Percentiles rank a stretch among this genome's conserved stretches.
Conservation (phyloP, 495 filamentous ascomycete genomes). For the Penicillium manginii region DNA sequence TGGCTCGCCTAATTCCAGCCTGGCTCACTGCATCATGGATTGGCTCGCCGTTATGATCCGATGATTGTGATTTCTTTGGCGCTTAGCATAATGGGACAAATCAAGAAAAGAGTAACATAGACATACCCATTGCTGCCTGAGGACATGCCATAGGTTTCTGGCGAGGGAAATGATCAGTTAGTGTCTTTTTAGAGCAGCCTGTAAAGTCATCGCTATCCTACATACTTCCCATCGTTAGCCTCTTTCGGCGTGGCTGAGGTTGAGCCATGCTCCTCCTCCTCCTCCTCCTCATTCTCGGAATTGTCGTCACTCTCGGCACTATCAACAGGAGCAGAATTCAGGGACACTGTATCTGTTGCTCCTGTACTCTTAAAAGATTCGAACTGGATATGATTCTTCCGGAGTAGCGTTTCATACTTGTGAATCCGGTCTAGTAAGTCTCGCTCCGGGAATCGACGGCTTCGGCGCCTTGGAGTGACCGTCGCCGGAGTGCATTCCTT, state of each 20-base stretch:
- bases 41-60: constrained; percentile 18
- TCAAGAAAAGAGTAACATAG: not conserved
- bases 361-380: constrained; percentile 50
- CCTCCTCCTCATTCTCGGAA: constrained; percentile 19
- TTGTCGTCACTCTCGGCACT: constrained; percentile 15
- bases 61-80: not conserved
- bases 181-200: not conserved
- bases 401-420: constrained; percentile 56
- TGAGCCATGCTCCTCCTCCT: not conserved
- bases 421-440: constrained; percentile 57
- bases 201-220: constrained; percentile 17
- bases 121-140: constrained; percentile 2
- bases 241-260: constrained; percentile 33
- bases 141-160: not conserved
- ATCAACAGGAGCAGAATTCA: not conserved
- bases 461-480: constrained; percentile 42
- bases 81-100: not conserved
- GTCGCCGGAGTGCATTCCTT: constrained; percentile 53
- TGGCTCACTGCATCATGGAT: constrained; percentile 35
- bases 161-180: no score
- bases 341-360: constrained; percentile 16
- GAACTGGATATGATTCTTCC: constrained; percentile 54
- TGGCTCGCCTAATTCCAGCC: constrained; percentile 42
- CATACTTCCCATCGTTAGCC: constrained; percentile 46
- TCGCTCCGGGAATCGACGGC: constrained; percentile 57